A percentile compares a stretch with the other conserved stretches of the same genome.
Conservation (phyloP, 306 rosid genomes). For the Phaseolus lunatus region DNA sequence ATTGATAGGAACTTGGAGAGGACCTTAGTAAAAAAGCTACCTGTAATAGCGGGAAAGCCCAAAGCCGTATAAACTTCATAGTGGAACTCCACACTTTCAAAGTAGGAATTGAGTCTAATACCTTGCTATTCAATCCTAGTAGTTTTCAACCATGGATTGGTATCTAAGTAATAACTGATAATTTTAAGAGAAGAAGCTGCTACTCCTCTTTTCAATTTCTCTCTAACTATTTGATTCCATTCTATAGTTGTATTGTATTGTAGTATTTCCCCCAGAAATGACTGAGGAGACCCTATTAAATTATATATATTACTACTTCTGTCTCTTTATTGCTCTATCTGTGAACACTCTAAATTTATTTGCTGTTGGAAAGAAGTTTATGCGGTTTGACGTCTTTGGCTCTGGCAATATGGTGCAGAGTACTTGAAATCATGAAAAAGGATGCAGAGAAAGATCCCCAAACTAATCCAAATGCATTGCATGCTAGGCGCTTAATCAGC, state of each 20-base stretch:
- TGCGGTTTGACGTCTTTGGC: neutral
- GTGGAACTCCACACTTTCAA: too few species aligned
- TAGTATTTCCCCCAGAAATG: neutral
- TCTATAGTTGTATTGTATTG: constrained; percentile 13
- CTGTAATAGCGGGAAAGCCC: too few species aligned
- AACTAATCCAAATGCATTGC: constrained; percentile 67
- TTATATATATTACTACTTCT: too few species aligned
- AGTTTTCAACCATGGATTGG: neutral
- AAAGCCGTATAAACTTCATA: too few species aligned
- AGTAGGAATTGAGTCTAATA: too few species aligned
- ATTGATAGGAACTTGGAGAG: too few species aligned
- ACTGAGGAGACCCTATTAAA: neutral
- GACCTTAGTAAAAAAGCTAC: too few species aligned
- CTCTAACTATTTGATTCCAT: neutral
- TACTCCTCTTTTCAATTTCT: neutral
- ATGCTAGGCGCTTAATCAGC: constrained; percentile 73
- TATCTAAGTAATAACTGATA: neutral
- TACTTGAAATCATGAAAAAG: constrained; percentile 77
- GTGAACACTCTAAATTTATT: neutral
- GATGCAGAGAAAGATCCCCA: constrained; percentile 84
- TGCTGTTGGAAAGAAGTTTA: constrained; percentile 22
- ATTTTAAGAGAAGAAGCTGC: neutral
- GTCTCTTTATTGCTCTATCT: neutral
- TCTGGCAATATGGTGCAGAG: constrained; percentile 66
- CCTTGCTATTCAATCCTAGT: neutral